Evolutionary conservation across 1,139 yeast species (phyloP).

Genomic region (Diutina sp.): DNA sequence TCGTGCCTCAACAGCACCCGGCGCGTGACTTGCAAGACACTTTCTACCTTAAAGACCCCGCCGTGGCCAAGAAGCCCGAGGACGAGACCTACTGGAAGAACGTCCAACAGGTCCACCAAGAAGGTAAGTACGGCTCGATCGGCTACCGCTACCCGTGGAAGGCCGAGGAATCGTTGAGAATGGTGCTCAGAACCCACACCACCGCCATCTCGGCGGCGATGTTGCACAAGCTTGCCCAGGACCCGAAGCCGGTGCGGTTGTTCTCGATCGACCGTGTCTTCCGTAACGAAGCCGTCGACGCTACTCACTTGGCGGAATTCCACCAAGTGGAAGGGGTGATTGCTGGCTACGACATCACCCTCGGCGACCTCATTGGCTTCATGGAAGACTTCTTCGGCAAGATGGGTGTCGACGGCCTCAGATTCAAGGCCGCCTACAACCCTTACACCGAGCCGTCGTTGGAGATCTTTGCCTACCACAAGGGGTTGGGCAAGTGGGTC

Average conservation of each 20-base stretch:
- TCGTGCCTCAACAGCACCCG: slow-evolving; percentile 98
- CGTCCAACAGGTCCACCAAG: slow-evolving; percentile 73
- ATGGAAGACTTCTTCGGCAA: slow-evolving; percentile 94
- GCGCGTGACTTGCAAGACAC: slow-evolving; percentile 99
- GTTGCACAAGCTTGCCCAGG: slow-evolving; percentile 76
- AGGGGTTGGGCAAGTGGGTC: slow-evolving; percentile 92
- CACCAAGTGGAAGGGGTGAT: slow-evolving; percentile 99
- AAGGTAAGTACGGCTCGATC: slow-evolving; percentile 85
- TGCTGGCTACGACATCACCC: slow-evolving; percentile 89
- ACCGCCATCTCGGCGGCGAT: slow-evolving; percentile 87
- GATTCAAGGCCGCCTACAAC: slow-evolving; percentile 97
- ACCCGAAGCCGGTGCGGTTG: slow-evolving; percentile 84
- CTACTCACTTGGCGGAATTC: slow-evolving; percentile 99
- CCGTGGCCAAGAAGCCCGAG: slow-evolving; percentile 63
- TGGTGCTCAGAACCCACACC: slow-evolving; percentile 94
- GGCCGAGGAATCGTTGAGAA: slow-evolving; percentile 74
- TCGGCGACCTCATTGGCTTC: slow-evolving; percentile 95
- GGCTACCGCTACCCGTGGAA: slow-evolving; percentile 99
- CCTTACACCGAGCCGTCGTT: slow-evolving; percentile 98
- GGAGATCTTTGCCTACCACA: slow-evolving; percentile 96
- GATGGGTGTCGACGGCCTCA: slow-evolving; percentile 92
- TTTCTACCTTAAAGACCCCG: slow-evolving; percentile 90
- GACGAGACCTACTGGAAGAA: slow-evolving; percentile 70
- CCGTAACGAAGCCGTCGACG: slow-evolving; percentile 99
- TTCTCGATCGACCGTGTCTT: slow-evolving; percentile 97